Conservation (phyloP, 1,284 basidiomycete genomes). For the Inonotus hispidus region DNA sequence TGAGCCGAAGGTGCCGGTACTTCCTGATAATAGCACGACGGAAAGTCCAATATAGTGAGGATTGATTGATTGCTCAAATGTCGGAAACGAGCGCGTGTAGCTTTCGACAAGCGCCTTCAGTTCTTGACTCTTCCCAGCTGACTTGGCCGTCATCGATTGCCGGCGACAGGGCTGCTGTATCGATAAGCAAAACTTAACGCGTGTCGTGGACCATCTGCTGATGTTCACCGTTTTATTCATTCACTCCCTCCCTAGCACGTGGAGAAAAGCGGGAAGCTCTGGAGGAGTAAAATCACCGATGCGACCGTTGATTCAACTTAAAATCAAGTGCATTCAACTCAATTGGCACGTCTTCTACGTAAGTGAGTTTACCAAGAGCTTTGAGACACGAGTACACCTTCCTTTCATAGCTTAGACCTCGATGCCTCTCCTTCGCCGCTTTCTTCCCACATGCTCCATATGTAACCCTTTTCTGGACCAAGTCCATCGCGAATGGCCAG, state of each 20-base stretch:
- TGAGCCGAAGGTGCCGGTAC: conserved; percentile 32
- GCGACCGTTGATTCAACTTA: background rate
- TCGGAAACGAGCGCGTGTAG: conserved; percentile 19
- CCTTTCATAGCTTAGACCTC: background rate
- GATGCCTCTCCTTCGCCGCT: background rate
- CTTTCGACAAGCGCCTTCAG: conserved; percentile 22
- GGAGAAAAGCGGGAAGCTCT: background rate
- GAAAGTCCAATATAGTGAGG: background rate
- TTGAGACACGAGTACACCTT: background rate
- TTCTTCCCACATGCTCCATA: conserved; percentile 60
- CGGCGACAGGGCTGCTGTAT: background rate
- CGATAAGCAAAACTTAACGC: background rate
- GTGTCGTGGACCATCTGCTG: background rate
- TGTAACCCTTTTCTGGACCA: conserved; percentile 46
- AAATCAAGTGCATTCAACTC: no score
- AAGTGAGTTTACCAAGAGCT: no score
- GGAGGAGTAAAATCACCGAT: background rate
- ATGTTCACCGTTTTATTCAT: background rate
- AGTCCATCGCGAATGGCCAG: conserved; percentile 38
- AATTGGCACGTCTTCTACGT: no score
- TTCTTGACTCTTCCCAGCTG: background rate
- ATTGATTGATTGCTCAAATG: background rate
- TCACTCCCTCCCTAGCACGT: background rate
- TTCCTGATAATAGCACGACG: conserved; percentile 32
- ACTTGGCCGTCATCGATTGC: background rate